phyloP scores from a whole-genome alignment of 2,329 filamentous ascomycete species.

The Coleophoma eucalyptorum region DNA sequence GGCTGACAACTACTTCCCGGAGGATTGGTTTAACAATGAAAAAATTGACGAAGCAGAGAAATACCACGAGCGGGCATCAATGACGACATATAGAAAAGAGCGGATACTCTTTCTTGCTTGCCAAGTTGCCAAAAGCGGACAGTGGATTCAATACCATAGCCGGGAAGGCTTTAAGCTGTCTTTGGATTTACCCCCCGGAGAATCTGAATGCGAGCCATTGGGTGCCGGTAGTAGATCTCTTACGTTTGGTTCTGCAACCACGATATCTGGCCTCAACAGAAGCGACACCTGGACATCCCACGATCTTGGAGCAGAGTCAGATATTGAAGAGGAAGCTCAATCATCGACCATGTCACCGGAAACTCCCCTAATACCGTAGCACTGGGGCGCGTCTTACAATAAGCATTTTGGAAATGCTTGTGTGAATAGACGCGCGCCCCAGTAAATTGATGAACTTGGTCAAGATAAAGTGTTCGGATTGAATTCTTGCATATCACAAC shows the following conservation, averaged over 20 bases:
- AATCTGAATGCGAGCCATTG: not conserved
- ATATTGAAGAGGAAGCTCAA: not conserved
- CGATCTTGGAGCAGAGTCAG: not conserved
- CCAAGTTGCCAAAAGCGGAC: constrained; percentile 7
- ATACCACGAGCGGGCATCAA: constrained; percentile 14
- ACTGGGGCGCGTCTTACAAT: too few species aligned
- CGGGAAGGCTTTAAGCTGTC: not conserved
- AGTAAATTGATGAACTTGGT: too few species aligned
- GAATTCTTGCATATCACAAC: too few species aligned
- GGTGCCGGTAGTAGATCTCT: not conserved
- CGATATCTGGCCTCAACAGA: not conserved
- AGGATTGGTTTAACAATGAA: constrained; percentile 19
- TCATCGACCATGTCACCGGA: not conserved
- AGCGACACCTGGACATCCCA: not conserved
- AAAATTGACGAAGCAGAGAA: constrained; percentile 23
- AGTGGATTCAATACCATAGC: constrained; percentile 9
- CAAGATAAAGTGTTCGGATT: too few species aligned
- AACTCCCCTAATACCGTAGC: not conserved
- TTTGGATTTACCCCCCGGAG: not conserved
- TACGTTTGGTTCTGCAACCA: not conserved
- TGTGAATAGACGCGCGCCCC: too few species aligned
- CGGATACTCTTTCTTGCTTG: constrained; percentile 19
- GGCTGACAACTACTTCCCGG: constrained; percentile 19
- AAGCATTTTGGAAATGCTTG: too few species aligned
- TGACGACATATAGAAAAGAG: constrained; percentile 16